Evolutionary conservation across 805 yeast species (phyloP).

Genomic region (Hanseniaspora lindneri): DNA sequence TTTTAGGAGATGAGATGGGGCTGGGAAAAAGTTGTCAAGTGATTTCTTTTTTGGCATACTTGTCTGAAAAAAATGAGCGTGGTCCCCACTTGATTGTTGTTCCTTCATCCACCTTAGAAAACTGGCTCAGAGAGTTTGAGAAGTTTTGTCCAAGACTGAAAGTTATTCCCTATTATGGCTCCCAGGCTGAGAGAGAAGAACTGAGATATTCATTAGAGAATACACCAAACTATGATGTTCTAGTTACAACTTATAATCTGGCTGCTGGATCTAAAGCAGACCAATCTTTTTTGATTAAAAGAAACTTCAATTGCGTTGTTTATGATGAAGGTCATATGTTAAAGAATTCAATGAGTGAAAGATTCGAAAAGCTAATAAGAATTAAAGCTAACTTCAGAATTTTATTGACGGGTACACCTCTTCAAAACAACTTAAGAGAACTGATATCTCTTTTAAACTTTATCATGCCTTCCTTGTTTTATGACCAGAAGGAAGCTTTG

Average conservation of each 20-base stretch:
- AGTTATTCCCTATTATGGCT: conserved; percentile 90
- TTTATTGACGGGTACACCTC: conserved; percentile 89
- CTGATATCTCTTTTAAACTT: conserved; percentile 82
- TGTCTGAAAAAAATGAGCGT: conserved; percentile 46
- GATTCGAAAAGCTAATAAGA: conserved; percentile 78
- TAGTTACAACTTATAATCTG: conserved; percentile 86
- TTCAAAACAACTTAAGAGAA: conserved; percentile 86
- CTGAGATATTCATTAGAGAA: conserved; percentile 56
- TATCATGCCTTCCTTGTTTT: conserved; percentile 73
- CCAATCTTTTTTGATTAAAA: conserved; percentile 59
- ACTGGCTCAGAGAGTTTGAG: conserved; percentile 90
- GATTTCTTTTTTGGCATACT: conserved; percentile 76
- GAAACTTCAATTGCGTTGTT: conserved; percentile 73
- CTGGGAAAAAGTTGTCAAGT: conserved; percentile 95
- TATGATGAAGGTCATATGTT: conserved; percentile 98
- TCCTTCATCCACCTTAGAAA: conserved; percentile 91
- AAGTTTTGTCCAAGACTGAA: conserved; percentile 72
- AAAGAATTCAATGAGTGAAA: conserved; percentile 76
- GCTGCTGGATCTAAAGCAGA: conserved; percentile 83
- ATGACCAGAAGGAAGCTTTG: conserved; percentile 69
- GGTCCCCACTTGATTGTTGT: conserved; percentile 93
- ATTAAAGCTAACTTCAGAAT: conserved; percentile 74
- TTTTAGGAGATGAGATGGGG: conserved; percentile 97
- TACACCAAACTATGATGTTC: conserved; percentile 58
- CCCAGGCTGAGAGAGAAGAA: conserved; percentile 72